Conservation (phyloP, 1,139 yeast genomes). For the Nadsonia starkeyi-henricii region DNA sequence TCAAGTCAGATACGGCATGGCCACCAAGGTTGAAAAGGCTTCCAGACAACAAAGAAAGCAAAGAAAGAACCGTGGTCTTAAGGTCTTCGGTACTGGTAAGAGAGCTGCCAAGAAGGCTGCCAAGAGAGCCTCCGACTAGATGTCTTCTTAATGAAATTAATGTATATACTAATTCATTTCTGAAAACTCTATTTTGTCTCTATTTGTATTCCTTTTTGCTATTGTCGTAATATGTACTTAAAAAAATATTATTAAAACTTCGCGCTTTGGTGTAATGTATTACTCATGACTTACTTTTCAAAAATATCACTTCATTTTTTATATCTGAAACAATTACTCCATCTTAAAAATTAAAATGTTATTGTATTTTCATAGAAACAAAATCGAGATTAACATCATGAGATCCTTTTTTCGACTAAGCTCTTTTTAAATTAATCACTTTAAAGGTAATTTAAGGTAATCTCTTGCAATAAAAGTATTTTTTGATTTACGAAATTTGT, state of each 20-base stretch:
- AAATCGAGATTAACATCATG: no score
- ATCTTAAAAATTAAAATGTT: no score
- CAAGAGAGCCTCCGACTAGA: neutral
- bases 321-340: no score
- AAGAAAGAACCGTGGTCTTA: slow-evolving; percentile 99
- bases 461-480: no score
- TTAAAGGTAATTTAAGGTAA: no score
- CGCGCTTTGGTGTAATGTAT: neutral
- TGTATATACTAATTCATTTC: neutral
- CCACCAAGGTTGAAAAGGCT: slow-evolving; percentile 89
- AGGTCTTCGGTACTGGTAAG: slow-evolving; percentile 96
- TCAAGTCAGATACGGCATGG: slow-evolving; percentile 98
- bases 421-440: no score
- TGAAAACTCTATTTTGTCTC: neutral
- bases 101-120: slow-evolving; percentile 58
- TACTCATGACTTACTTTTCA: neutral
- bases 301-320: no score
- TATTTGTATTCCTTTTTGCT: neutral
- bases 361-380: no score
- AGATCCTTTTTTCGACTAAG: no score
- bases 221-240: neutral
- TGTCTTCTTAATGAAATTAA: neutral
- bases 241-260: neutral
- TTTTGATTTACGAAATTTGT: no score
- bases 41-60: slow-evolving; percentile 99